Evolutionary conservation across 2,329 filamentous ascomycete species (phyloP), one percentile per base, ranked within the genome.

Genomic region (Epichloe gansuensis): DNA sequence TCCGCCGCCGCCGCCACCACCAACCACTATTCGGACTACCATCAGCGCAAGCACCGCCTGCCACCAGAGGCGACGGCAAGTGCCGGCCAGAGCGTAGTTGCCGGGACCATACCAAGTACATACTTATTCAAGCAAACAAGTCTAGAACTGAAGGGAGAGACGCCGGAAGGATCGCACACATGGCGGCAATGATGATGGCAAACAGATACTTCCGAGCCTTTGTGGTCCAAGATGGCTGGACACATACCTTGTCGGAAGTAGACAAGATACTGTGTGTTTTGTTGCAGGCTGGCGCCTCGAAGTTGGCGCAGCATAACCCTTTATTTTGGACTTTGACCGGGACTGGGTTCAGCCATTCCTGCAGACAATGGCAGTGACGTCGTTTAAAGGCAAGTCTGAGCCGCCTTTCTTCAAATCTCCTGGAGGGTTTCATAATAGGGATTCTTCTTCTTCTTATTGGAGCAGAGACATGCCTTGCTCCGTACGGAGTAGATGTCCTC

Each of bases 121-220:
- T 31, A 6, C 25, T 25, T 25, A 2, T 11, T 11, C 0, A 31
- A 31, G 28, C 28, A 31, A 31, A 31, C 21, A 43, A 39, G 21
- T 37, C 41, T 35, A 50, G 37, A 41, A 45, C 47, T 15, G 50
- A 31, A 17, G 38, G 41, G 15, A 2, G 34, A 35, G 31, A 31
- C 11, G n/a, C 23, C n/a, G 35, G 11, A 45, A 39, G 2, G 46
- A 46, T 17, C 17, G 21, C n/a, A 42, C 15, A 9, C 17, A 31
- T 52, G 47, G 55, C 60, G 74, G 81, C 80, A 57, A 67, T 86
- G 82, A 86, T 84, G 82, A 85, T 71, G 70, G 21, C 64, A 62
- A 69, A 71, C 83, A 86, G 83, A 87, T 87, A 87, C 83, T 87
- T 82, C 82, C 76, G 82, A 87, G 77, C 73, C 69, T 64, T 59